phyloP scores from a whole-genome alignment of 495 filamentous ascomycete species.

The Aspergillus steynii region DNA sequence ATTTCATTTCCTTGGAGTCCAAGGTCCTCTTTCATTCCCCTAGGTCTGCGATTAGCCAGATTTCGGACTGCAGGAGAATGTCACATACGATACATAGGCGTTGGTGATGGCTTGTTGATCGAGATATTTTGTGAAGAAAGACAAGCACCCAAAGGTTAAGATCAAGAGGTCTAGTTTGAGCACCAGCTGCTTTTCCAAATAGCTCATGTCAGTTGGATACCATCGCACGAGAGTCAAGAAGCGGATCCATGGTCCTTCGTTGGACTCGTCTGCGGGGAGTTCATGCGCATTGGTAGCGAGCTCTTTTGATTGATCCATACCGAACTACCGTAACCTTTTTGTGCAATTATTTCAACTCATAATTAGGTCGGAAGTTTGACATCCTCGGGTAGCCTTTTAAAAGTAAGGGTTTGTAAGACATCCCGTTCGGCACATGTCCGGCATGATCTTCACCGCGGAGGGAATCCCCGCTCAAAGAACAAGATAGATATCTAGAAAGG shows the following conservation, averaged over 20 bases:
- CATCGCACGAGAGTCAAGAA: constrained; percentile 28
- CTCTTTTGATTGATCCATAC: constrained; percentile 1
- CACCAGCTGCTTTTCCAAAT: constrained; percentile 29
- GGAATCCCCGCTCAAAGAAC: not conserved
- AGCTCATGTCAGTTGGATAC: constrained; percentile 30
- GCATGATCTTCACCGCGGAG: not conserved
- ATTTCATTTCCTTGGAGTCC: constrained; percentile 17
- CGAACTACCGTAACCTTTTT: no score
- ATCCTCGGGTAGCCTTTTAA: no score
- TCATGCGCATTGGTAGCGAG: not conserved
- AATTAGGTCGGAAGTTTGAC: no score
- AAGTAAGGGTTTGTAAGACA: no score
- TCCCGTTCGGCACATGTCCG: not conserved
- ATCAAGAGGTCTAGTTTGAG: constrained; percentile 20
- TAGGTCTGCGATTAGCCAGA: not conserved
- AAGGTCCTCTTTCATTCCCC: constrained; percentile 23
- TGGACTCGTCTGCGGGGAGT: not conserved
- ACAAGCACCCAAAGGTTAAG: constrained; percentile 20
- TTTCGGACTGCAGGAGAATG: not conserved
- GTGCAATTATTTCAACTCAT: no score
- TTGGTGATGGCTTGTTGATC: constrained; percentile 37
- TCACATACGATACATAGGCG: constrained; percentile 34
- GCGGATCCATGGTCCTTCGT: constrained; percentile 22
- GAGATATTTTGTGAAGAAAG: constrained; percentile 39
- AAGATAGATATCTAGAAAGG: no score